Evolutionary conservation across 1,284 basidiomycete species (phyloP).

Genomic region (Mycosarcoma mackinlayi): DNA sequence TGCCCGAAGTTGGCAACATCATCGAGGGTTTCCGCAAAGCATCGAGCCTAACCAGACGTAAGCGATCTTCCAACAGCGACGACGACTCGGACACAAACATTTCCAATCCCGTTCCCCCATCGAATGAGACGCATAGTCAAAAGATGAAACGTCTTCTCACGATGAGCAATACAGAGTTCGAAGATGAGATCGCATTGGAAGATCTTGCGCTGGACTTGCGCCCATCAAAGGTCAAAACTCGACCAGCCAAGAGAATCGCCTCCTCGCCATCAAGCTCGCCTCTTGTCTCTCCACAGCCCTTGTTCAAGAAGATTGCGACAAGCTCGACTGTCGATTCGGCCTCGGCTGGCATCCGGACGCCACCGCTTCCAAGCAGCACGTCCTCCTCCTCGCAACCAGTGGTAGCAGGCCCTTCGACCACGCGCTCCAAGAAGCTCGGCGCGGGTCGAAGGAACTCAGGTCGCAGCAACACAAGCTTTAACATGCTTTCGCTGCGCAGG

Average conservation of each 20-base stretch:
- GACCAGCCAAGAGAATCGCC: neutral
- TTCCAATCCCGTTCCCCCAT: slow-evolving; percentile 1
- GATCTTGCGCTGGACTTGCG: slow-evolving; percentile 28
- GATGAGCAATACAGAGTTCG: slow-evolving; percentile 5
- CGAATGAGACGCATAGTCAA: slow-evolving; percentile 39
- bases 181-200: slow-evolving; percentile 14
- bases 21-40: slow-evolving; percentile 58
- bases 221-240: neutral
- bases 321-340: slow-evolving; percentile 6
- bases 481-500: slow-evolving; percentile 21
- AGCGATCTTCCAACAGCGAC: slow-evolving; percentile 11
- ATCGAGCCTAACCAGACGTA: slow-evolving; percentile 45
- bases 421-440: slow-evolving; percentile 25
- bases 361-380: slow-evolving; percentile 6
- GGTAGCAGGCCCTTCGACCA: slow-evolving; percentile 4
- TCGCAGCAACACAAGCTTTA: slow-evolving; percentile 16
- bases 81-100: slow-evolving; percentile 16
- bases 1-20: slow-evolving; percentile 49
- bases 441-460: slow-evolving; percentile 20
- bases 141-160: slow-evolving; percentile 19
- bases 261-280: slow-evolving; percentile 23
- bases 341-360: slow-evolving; percentile 13
- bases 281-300: slow-evolving; percentile 7
- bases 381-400: slow-evolving; percentile 25
- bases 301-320: neutral